A percentile compares a stretch with the other conserved stretches of the same genome.
phyloP scores from a whole-genome alignment of 2,329 filamentous ascomycete species.

The Blastomyces percursus region DNA sequence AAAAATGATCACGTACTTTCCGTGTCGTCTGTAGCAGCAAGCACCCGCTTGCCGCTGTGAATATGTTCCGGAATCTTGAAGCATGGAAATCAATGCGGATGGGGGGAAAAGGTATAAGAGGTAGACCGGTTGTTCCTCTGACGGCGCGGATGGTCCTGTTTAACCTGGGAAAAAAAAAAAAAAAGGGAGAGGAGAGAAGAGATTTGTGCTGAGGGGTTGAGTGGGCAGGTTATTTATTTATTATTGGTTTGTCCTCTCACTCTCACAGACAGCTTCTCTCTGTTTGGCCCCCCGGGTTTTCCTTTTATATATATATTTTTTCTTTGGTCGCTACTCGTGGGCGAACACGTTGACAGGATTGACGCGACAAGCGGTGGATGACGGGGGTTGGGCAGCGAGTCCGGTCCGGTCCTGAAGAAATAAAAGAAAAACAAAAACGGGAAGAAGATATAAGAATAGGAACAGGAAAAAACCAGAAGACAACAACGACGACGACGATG shows the following conservation, averaged over 20 bases:
- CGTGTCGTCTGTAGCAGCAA: constrained; percentile 37
- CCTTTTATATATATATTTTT: neutral
- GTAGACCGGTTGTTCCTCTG: neutral
- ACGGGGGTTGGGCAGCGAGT: neutral
- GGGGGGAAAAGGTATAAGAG: neutral
- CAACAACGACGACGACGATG: no score
- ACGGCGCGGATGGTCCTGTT: neutral
- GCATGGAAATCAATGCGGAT: constrained; percentile 30
- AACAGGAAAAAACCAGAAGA: no score
- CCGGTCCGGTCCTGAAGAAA: no score
- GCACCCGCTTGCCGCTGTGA: constrained; percentile 38
- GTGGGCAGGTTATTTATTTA: neutral
- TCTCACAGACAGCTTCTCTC: neutral
- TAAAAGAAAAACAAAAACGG: no score
- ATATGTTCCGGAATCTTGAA: constrained; percentile 37
- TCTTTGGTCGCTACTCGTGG: neutral
- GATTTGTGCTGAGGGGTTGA: neutral
- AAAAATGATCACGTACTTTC: constrained; percentile 28
- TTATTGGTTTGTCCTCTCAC: neutral
- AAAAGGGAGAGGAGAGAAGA: neutral
- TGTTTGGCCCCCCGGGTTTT: neutral
- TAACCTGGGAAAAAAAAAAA: neutral
- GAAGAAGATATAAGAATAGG: no score
- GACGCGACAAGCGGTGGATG: constrained; percentile 14
- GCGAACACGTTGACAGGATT: constrained; percentile 8